A percentile compares a stretch with the other conserved stretches of the same genome.
These are phyloP conservation scores for Elaeis guineensis DNA, from an alignment of 176 grass and related monocot species.

Conservation along the genomic window DNA sequence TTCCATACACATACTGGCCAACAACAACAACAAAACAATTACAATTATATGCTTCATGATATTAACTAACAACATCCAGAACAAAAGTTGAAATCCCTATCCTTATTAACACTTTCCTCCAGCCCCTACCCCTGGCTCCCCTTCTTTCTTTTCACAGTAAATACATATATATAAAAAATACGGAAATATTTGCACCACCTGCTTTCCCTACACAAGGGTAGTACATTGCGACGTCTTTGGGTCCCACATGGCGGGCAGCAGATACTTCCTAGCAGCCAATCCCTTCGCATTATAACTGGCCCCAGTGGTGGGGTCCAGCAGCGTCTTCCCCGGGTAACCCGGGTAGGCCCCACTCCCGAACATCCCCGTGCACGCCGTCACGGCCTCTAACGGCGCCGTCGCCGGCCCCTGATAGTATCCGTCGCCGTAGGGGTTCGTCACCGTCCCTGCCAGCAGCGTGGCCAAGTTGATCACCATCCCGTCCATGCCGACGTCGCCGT, in stretches of 20 bases:
- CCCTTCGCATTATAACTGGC: slow-evolving; percentile 57
- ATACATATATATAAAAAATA: slow-evolving; percentile 17
- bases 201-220: slow-evolving; percentile 32
- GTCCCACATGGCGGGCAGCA: slow-evolving; percentile 79
- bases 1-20: no score
- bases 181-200: not conserved
- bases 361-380: slow-evolving; percentile 49
- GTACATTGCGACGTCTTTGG: slow-evolving; percentile 50
- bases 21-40: no score
- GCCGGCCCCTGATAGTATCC: slow-evolving; percentile 55
- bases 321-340: slow-evolving; percentile 42
- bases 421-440: slow-evolving; percentile 61
- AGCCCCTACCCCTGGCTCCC: not conserved
- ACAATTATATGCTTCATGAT: no score
- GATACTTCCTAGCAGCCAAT: slow-evolving; percentile 28
- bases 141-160: slow-evolving; percentile 6
- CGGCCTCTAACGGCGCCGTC: slow-evolving; percentile 58
- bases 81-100: no score
- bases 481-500: slow-evolving; percentile 62
- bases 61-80: no score
- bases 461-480: slow-evolving; percentile 62
- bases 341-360: slow-evolving; percentile 56
- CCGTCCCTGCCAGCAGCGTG: slow-evolving; percentile 37
- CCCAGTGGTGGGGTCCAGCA: slow-evolving; percentile 37
- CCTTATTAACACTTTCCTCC: no score